phyloP scores from a whole-genome alignment of 352 stramenopile species.

The Phytopythium chamaehyphon region DNA sequence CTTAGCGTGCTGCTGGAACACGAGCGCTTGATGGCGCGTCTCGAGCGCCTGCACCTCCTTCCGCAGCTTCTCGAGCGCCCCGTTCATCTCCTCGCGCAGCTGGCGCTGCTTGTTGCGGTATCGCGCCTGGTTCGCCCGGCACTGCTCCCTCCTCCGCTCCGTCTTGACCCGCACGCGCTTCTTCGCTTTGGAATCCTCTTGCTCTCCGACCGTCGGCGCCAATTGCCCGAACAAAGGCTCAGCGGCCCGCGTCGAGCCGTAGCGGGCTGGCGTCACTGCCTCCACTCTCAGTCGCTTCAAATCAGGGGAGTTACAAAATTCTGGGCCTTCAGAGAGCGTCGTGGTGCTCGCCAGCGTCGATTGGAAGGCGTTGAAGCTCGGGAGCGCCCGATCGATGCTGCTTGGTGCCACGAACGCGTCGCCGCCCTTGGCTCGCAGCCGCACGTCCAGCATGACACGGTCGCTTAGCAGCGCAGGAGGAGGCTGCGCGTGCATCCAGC shows the following conservation, averaged over 20 bases:
- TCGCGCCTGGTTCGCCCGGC: slow-evolving; percentile 22
- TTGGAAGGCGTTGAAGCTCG: too few relatives aligned
- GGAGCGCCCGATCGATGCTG: too few relatives aligned
- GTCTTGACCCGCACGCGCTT: slow-evolving; percentile 21
- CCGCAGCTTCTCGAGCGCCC: slow-evolving; percentile 12
- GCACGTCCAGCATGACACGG: too few relatives aligned
- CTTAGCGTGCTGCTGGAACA: not conserved
- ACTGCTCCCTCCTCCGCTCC: slow-evolving; percentile 22
- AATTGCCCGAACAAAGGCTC: not conserved
- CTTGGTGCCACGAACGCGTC: too few relatives aligned
- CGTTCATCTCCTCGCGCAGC: slow-evolving; percentile 10
- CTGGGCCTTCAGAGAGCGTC: too few relatives aligned
- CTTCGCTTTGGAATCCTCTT: slow-evolving; percentile 2
- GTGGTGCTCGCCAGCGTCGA: too few relatives aligned
- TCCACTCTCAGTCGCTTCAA: not conserved
- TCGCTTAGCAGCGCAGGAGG: too few relatives aligned
- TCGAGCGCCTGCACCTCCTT: slow-evolving; percentile 16
- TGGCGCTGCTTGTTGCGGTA: slow-evolving; percentile 10
- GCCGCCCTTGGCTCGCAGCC: too few relatives aligned
- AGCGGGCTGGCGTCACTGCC: not conserved
- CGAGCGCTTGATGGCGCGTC: slow-evolving; percentile 7
- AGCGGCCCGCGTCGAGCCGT: too few relatives aligned
- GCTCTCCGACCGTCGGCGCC: too few relatives aligned
- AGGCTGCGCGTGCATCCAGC: too few relatives aligned
- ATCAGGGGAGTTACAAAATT: too few relatives aligned